These are phyloP conservation scores for Fraxinus dipetala DNA, from an alignment of 305 asterid genomes.

Conservation along the genomic window DNA sequence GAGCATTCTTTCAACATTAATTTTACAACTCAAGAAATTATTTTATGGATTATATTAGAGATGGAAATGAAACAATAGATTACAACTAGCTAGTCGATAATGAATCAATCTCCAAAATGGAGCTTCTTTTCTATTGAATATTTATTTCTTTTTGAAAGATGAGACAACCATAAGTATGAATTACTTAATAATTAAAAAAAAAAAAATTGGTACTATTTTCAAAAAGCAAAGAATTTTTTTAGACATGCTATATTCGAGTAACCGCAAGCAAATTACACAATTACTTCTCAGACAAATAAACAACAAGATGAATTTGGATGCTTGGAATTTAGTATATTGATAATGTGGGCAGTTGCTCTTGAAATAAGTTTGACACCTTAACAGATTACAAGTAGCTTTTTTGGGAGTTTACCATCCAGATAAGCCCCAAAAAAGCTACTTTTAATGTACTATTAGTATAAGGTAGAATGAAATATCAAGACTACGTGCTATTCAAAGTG, in stretches of 20 bases:
- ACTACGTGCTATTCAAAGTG: background rate
- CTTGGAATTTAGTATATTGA: background rate
- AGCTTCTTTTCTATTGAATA: background rate
- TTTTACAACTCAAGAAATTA: background rate
- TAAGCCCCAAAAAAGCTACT: background rate
- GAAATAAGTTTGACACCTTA: background rate
- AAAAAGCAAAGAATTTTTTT: background rate
- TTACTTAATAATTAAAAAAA: background rate
- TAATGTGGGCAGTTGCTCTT: background rate
- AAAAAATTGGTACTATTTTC: background rate
- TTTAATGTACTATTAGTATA: background rate
- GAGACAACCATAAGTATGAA: background rate
- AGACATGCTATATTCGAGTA: background rate
- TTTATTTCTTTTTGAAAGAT: background rate
- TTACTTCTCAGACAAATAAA: background rate
- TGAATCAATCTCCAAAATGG: background rate
- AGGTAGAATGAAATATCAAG: background rate
- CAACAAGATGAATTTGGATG: background rate
- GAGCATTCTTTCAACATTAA: background rate
- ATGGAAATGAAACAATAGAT: background rate
- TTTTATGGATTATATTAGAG: background rate
- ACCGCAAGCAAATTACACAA: background rate
- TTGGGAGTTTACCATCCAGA: background rate
- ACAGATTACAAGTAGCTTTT: background rate
- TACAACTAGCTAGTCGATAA: background rate